Evolutionary conservation across 495 filamentous ascomycete species (phyloP).

Genomic region (Lasiosphaeria ovina): DNA sequence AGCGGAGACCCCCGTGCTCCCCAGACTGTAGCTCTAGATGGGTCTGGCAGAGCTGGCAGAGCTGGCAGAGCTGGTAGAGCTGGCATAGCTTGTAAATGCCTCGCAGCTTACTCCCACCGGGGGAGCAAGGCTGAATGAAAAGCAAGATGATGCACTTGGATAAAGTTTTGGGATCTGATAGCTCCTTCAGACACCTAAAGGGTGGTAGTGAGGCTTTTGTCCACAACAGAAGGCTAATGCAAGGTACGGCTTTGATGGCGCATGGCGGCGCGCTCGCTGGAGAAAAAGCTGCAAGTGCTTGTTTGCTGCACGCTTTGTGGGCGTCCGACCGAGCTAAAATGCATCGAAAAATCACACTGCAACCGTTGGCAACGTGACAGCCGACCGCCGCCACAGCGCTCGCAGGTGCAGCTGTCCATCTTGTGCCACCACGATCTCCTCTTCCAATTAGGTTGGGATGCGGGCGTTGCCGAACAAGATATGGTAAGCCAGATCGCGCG

Average conservation of each 20-base stretch:
- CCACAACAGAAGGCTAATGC: constrained; percentile 22
- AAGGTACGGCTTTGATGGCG: constrained; percentile 14
- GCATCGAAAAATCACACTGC: no score
- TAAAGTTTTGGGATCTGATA: neutral
- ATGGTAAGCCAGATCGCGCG: no score
- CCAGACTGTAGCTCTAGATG: no score
- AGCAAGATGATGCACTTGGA: no score
- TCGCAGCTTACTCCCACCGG: no score
- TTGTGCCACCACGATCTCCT: neutral
- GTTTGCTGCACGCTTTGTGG: neutral
- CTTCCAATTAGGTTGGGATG: no score
- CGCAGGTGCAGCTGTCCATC: neutral
- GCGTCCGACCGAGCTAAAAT: neutral
- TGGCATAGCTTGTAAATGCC: no score
- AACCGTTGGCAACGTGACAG: neutral
- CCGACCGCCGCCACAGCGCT: neutral
- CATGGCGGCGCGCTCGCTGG: neutral
- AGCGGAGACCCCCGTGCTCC: no score
- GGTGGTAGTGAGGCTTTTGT: constrained; percentile 13
- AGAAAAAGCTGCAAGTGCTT: neutral
- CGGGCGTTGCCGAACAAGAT: no score
- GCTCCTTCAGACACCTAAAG: neutral
- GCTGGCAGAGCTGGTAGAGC: no score
- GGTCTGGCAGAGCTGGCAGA: no score
- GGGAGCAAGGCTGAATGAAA: no score